Base-by-base conservation (phyloP, 305 asterid genomes). In the Plantago rigida region DNA sequence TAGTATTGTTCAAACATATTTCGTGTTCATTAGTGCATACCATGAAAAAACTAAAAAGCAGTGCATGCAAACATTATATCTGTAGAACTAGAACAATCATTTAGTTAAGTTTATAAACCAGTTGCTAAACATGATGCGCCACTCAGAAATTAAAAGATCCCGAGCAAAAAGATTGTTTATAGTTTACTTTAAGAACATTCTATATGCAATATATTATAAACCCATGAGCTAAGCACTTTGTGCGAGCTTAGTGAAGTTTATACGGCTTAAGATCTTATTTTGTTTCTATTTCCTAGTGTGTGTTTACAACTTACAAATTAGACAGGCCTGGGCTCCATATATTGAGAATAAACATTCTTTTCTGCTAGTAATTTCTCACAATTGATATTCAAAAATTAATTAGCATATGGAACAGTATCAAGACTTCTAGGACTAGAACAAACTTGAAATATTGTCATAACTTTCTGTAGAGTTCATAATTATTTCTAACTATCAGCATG, bases 1-100 rank as follows among this genome's bases (percentile, higher is more conserved):
- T 39, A 47, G 67, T n/a, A 73, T 15, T 71, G 54, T 67, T 57
- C 60, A 66, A 72, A 41, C 19, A 47, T 11, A 13, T 26, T n/a
- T 46, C n/a, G 63, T 14, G 31, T 41, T 24, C 66, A 41, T 69
- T 41, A 49, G 49, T 60, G 26, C 42, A 48, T 45, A 13, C 24
- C 28, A 53, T 48, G 45, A 44, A 14, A 5, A 7, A 41, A 13
- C 42, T 6, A 6, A 13, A 24, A 49, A 41, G 36, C 1, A 10
- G 62, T 42, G 39, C 22, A 6, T n/a, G 29, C 39, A 54, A 9
- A 41, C 39, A 19, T 42, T 7, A 14, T 15, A 57, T 3, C n/a
- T 13, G 14, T 11, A 6, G 50, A 44, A 64, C 0, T 36, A 26
- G 62, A 46, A 34, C 63, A 47, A 34, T 10, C 41, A 29, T 65